These are phyloP conservation scores for Exophiala calicioides DNA, from an alignment of 2,329 filamentous ascomycete species.

Conservation along the genomic window DNA sequence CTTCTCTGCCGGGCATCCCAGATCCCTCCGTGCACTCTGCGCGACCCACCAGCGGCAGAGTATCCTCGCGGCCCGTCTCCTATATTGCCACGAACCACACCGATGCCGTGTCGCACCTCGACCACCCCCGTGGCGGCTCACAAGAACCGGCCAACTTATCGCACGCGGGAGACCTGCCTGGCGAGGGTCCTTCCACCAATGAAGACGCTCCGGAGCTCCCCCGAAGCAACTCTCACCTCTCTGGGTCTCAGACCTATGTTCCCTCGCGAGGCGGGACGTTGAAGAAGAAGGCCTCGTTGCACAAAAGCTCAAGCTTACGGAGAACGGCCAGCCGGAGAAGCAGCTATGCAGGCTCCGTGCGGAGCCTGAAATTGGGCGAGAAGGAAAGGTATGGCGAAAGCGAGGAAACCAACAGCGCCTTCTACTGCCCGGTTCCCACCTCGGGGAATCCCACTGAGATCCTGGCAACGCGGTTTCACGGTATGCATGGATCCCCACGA, in stretches of 20 bases:
- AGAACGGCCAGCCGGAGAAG: conserved; percentile 79
- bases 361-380: conserved; percentile 73
- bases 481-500: conserved; percentile 50
- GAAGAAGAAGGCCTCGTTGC: conserved; percentile 83
- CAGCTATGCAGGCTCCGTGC: conserved; percentile 81
- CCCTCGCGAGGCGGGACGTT: conserved; percentile 68
- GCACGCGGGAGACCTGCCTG: conserved; percentile 42
- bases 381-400: conserved; percentile 60
- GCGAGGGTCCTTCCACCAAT: conserved; percentile 31
- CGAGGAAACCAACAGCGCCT: conserved; percentile 76
- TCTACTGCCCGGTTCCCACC: conserved; percentile 86
- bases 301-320: conserved; percentile 71
- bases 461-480: conserved; percentile 83
- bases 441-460: conserved; percentile 84
- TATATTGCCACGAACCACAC: conserved; percentile 36
- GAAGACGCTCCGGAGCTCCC: conserved; percentile 35
- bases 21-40: conserved; percentile 21
- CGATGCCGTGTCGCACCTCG: conserved; percentile 34
- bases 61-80: conserved; percentile 44
- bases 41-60: conserved; percentile 15
- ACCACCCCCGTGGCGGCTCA: conserved; percentile 36
- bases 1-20: conserved; percentile 1
- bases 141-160: conserved; percentile 37
- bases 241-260: conserved; percentile 41
- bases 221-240: conserved; percentile 45